Evolutionary conservation across 73 alveolate species (phyloP), one percentile per base, ranked within the genome.

Genomic region (Paramecium tetraurelia): DNA sequence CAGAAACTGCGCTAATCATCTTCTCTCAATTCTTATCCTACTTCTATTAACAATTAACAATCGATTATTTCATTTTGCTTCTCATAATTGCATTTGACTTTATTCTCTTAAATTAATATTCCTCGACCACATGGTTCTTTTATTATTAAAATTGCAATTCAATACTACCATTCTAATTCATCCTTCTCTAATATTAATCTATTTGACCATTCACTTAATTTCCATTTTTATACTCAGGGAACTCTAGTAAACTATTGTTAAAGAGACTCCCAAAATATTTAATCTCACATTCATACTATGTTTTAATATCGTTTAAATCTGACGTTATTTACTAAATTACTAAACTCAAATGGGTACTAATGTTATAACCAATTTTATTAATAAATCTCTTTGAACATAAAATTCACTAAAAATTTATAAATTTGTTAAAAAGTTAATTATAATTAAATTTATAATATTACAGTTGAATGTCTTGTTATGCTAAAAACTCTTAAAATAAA

Each of bases 401-500:
- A 36, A 36, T 1, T 36, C 43, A 36, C 6, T 36, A 36, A 36
- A 36, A 36, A 36, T 36, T 36, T 36, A 36, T 36, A 36, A 38
- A 38, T 16, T 40, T 7, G 48, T 40, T 40, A 40, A 40, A 40
- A 40, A 0, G 48, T 40, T 40, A 40, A 40, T 40, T 5, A 40
- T 7, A 40, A 40, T 40, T 40, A 58, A 20, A 58, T 58, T 58
- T 20, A 20, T 58, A 58, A 20, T 58, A 5, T 58, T 20, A 58
- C 72, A 58, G 72, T 58, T 58, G 72, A 75, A 75, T 75, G 88
- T 75, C 70, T 31, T n/a, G 69, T 16, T 75, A 75, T 75, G 88
- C 88, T 35, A 75, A 75, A 58, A 35, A 11, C 33, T 31, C 88
- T 35, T 12, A 31, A 75, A 35, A 21, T 35, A 75, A 75, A 33